Conservation (phyloP, 805 yeast species). For the Hanseniaspora lindneri region DNA sequence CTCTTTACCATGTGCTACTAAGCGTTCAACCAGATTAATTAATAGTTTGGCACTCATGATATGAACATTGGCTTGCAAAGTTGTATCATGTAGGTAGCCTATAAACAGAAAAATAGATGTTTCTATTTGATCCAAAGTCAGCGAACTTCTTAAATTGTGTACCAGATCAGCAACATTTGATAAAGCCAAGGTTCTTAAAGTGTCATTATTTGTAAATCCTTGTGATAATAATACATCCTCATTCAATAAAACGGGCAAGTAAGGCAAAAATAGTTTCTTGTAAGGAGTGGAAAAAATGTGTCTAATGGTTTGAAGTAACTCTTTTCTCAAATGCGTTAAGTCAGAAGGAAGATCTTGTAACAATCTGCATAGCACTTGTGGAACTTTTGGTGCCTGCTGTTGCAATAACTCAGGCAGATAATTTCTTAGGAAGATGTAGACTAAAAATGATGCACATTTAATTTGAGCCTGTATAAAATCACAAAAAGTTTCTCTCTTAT, state of each 20-base stretch:
- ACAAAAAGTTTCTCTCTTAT: conserved; percentile 66
- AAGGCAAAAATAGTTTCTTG: conserved; percentile 68
- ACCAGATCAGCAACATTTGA: conserved; percentile 92
- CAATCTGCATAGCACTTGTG: conserved; percentile 73
- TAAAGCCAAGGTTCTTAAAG: conserved; percentile 84
- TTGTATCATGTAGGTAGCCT: conserved; percentile 62
- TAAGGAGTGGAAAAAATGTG: conserved; percentile 89
- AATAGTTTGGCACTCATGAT: conserved; percentile 90
- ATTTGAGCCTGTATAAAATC: conserved; percentile 90
- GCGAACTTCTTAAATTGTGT: conserved; percentile 76
- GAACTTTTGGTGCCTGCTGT: conserved; percentile 51
- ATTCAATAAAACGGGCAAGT: conserved; percentile 72
- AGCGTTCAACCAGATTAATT: conserved; percentile 76
- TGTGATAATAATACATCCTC: conserved; percentile 82
- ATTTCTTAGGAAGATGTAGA: conserved; percentile 80
- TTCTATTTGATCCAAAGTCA: conserved; percentile 74
- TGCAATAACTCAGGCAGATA: conserved; percentile 55
- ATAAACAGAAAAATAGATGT: conserved; percentile 76
- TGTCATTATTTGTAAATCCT: conserved; percentile 83
- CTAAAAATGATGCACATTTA: conserved; percentile 88
- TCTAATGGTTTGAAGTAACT: conserved; percentile 81
- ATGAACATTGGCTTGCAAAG: conserved; percentile 80
- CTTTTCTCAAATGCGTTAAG: conserved; percentile 81
- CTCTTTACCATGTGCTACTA: conserved; percentile 49
- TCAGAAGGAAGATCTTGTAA: conserved; percentile 94